Base-by-base conservation (phyloP, 2,329 filamentous ascomycete species). In the Colletotrichum musicola region DNA sequence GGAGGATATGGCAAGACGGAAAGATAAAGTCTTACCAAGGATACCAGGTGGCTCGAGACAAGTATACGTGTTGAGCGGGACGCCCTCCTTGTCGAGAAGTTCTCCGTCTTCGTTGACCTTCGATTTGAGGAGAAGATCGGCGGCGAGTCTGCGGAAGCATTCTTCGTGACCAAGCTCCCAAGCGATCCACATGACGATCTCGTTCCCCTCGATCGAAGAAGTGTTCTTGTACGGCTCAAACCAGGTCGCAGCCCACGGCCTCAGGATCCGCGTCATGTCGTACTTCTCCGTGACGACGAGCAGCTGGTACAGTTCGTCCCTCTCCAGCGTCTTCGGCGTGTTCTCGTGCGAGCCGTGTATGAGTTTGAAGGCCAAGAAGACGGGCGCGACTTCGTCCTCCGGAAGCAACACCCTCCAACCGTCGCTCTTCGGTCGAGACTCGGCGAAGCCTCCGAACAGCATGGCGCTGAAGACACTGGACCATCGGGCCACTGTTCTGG, bases 151-250 rank as follows among this genome's bases (percentile, higher is more conserved):
- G 2, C 12, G 2, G 10, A 58, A 64, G 0, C 27, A 22, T 0
- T 2, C 6, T 22, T 54, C 25, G 14, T 64, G 38, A 0, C 64
- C 64, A 13, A 68, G 53, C 14, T 54, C 60, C 53, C 60, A 68
- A 0, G 64, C 40, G 4, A 68, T 59, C 35, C 60, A 59, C 9
- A 64, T 35, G 4, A 55, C 2, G 3, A 38, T 5, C 12, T 38
- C 51, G 0, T 53, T 30, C 0, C 53, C 53, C 0, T 46, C 25
- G 2, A 22, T 4, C 2, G 6, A 12, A 13, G 16, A 3, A 6
- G 1, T 4, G 1, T 9, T 16, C 4, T 30, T 10, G 14, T 44
- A 53, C 3, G 20, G 49, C 10, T n/a, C 12, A 9, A 66, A 61
- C 63, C 56, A 66, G 6, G 9, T 13, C 9, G 6, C 6, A 0